Percentiles rank a stretch among this genome's conserved stretches.
Conservation (phyloP, 2,329 filamentous ascomycete species). For the Keithomyces neogunnii region DNA sequence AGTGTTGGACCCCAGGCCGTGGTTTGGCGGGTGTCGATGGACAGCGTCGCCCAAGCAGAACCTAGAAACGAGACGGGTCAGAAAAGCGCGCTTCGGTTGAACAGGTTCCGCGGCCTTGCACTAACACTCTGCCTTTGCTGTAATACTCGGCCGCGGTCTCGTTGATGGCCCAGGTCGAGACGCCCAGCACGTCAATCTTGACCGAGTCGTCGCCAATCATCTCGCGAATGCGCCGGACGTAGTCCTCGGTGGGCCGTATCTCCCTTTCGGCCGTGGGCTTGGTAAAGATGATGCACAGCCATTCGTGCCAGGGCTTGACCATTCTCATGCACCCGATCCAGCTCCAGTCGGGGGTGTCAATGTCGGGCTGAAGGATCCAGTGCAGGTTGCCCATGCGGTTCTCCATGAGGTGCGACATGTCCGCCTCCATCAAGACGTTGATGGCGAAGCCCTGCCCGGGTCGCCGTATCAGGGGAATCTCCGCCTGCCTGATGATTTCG, state of each 20-base stretch:
- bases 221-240: conserved; percentile 33
- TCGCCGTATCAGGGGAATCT: conserved; percentile 33
- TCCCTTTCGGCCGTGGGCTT: conserved; percentile 25
- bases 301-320: conserved; percentile 57
- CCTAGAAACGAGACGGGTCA: conserved; percentile 13
- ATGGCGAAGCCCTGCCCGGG: conserved; percentile 27
- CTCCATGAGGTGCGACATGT: conserved; percentile 39
- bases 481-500: conserved; percentile 26
- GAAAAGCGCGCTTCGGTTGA: too few species aligned
- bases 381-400: conserved; percentile 50
- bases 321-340: conserved; percentile 45
- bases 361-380: conserved; percentile 48
- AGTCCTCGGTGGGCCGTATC: conserved; percentile 29
- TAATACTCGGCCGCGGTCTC: conserved; percentile 53
- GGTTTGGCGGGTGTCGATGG: conserved; percentile 49
- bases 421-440: conserved; percentile 34
- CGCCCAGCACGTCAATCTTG: conserved; percentile 39
- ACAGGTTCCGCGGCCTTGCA: neutral
- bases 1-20: conserved; percentile 50
- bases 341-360: conserved; percentile 40
- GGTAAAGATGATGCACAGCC: conserved; percentile 49
- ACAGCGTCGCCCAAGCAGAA: conserved; percentile 50
- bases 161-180: conserved; percentile 53
- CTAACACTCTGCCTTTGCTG: conserved; percentile 37
- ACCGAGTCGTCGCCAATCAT: conserved; percentile 47